phyloP scores from a whole-genome alignment of 2,329 filamentous ascomycete species.

The Fusarium beomiforme region DNA sequence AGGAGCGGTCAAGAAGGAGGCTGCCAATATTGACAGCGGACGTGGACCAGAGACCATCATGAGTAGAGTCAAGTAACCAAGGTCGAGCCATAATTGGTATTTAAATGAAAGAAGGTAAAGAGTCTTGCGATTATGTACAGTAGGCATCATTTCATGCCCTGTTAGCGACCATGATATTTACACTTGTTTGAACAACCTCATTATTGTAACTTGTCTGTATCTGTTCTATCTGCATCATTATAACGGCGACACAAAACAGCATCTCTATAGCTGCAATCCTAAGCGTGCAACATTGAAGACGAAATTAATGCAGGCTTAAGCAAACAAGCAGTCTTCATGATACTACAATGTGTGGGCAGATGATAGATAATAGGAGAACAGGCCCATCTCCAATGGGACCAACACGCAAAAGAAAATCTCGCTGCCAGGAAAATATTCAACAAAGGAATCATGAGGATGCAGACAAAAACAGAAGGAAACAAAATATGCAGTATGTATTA shows the following conservation, averaged over 20 bases:
- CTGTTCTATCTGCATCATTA: not conserved
- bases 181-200: constrained; percentile 11
- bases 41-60: constrained; percentile 92
- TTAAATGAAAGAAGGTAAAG: constrained; percentile 2
- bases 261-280: constrained; percentile 10
- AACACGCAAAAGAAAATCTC: constrained; percentile 24
- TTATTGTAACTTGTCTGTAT: constrained; percentile 6
- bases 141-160: constrained; percentile 28
- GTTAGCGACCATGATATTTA: constrained; percentile 33
- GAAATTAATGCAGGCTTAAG: constrained; percentile 15
- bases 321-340: constrained; percentile 27
- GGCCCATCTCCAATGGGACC: constrained; percentile 4
- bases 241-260: constrained; percentile 3
- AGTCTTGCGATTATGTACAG: constrained; percentile 24
- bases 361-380: constrained; percentile 23
- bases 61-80: constrained; percentile 82
- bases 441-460: constrained; percentile 33
- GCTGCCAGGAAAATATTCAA: constrained; percentile 40
- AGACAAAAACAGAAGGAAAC: constrained; percentile 30
- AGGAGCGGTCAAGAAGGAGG: constrained; percentile 85
- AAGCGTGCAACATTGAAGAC: not conserved
- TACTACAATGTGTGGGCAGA: constrained; percentile 28
- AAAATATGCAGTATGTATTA: constrained; percentile 35
- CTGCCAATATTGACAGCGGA: constrained; percentile 84
- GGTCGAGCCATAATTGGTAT: constrained; percentile 9